These are phyloP conservation scores for Trichosporon inkin DNA, from an alignment of 1,284 basidiomycete species.

Conservation along the genomic window DNA sequence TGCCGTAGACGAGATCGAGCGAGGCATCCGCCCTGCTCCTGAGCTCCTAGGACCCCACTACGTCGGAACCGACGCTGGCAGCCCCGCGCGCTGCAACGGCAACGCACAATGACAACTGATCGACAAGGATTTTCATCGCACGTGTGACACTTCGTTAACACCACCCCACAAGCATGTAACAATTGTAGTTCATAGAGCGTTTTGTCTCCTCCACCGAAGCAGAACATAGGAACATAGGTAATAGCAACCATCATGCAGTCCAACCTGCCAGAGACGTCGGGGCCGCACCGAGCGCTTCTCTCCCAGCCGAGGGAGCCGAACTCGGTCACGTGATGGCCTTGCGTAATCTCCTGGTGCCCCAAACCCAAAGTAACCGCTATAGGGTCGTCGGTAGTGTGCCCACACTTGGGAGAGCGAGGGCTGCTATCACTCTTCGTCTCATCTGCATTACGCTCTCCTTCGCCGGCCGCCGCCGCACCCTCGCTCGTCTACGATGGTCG, in stretches of 20 bases:
- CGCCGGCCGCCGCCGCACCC: not conserved
- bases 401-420: not conserved
- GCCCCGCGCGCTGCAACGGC: conserved; percentile 1
- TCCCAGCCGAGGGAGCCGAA: not conserved
- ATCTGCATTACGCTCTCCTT: not conserved
- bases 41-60: conserved; percentile 5
- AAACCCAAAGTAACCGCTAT: not conserved
- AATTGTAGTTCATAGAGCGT: conserved; percentile 6
- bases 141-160: not conserved
- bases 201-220: not conserved
- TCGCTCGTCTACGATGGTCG: conserved; percentile 11
- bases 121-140: not conserved
- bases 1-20: conserved; percentile 75
- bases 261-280: not conserved
- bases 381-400: not conserved
- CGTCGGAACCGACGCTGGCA: not conserved
- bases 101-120: not conserved
- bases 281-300: not conserved
- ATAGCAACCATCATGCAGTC: not conserved
- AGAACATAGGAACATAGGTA: not conserved
- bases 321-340: not conserved
- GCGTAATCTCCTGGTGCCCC: conserved; percentile 3
- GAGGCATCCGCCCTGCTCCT: conserved; percentile 33
- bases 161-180: not conserved
- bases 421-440: not conserved